Evolutionary conservation across 2,329 filamentous ascomycete species (phyloP).

Genomic region (Rhynchosporium secalis): DNA sequence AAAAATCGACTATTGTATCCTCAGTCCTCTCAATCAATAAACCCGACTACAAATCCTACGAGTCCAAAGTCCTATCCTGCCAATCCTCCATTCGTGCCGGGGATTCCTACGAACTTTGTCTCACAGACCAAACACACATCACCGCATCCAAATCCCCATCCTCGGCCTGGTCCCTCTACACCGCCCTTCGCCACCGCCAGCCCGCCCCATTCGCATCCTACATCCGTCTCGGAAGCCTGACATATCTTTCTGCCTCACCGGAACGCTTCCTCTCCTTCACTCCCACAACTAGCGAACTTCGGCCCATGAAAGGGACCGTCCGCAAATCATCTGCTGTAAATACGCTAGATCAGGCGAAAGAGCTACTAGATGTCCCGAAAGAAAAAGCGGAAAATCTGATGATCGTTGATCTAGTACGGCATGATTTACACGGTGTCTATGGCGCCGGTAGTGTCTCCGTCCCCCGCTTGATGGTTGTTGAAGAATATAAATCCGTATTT

Average conservation of each 20-base stretch:
- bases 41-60: constrained; percentile 34
- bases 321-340: constrained; percentile 66
- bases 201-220: constrained; percentile 67
- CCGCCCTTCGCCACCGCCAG: constrained; percentile 35
- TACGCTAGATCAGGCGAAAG: constrained; percentile 70
- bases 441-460: constrained; percentile 73
- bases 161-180: constrained; percentile 38
- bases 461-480: constrained; percentile 77
- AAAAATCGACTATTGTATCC: background rate
- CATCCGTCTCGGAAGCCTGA: constrained; percentile 66
- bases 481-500: constrained; percentile 88
- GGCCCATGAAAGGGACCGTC: constrained; percentile 97
- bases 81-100: constrained; percentile 43
- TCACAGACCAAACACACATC: constrained; percentile 41
- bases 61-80: constrained; percentile 40
- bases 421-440: constrained; percentile 85
- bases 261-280: constrained; percentile 81
- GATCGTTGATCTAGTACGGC: constrained; percentile 96
- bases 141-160: constrained; percentile 19
- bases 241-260: constrained; percentile 79
- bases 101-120: constrained; percentile 45
- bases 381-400: constrained; percentile 96
- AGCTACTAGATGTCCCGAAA: constrained; percentile 76
- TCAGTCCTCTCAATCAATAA: constrained; percentile 30
- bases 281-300: constrained; percentile 70